phyloP scores from a whole-genome alignment of 2,329 filamentous ascomycete species.

The Verticillium klebahnii region DNA sequence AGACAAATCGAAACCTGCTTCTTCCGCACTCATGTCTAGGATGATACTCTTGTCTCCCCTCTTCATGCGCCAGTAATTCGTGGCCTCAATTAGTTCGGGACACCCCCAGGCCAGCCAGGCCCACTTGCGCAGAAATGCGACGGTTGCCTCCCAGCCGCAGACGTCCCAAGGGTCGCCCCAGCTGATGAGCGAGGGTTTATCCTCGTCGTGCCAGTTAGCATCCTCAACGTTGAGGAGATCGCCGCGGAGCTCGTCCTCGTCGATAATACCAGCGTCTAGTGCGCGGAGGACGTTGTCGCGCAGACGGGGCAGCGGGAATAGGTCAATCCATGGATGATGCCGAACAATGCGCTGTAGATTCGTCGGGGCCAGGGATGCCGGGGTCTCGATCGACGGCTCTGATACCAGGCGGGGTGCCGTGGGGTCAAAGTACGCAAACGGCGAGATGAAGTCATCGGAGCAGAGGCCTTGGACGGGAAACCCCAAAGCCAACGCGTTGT shows the following conservation, averaged over 20 bases:
- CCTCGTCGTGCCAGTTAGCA: background rate
- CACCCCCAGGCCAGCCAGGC: conserved; percentile 31
- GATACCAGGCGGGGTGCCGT: too few species aligned
- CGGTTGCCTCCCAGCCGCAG: conserved; percentile 41
- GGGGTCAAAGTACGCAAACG: background rate
- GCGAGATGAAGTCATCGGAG: conserved; percentile 10
- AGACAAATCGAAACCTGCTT: too few species aligned
- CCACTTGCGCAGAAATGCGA: conserved; percentile 41
- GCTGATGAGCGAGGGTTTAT: conserved; percentile 28
- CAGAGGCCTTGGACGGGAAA: conserved; percentile 9
- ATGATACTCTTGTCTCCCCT: conserved; percentile 6
- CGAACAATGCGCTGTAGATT: conserved; percentile 19
- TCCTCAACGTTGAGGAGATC: conserved; percentile 2
- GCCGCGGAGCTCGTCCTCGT: conserved; percentile 14
- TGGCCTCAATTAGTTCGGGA: conserved; percentile 28
- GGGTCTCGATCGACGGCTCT: background rate
- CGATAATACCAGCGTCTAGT: conserved; percentile 3
- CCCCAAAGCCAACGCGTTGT: conserved; percentile 8
- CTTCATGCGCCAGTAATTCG: conserved; percentile 27
- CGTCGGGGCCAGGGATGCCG: conserved; percentile 19
- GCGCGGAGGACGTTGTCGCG: conserved; percentile 25
- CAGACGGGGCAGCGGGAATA: conserved; percentile 27
- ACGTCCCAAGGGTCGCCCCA: conserved; percentile 44
- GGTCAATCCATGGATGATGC: conserved; percentile 31
- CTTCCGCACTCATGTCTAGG: background rate